These are phyloP conservation scores for Adansonia grandidieri DNA, from an alignment of 441 rosid genomes.

Conservation along the genomic window DNA sequence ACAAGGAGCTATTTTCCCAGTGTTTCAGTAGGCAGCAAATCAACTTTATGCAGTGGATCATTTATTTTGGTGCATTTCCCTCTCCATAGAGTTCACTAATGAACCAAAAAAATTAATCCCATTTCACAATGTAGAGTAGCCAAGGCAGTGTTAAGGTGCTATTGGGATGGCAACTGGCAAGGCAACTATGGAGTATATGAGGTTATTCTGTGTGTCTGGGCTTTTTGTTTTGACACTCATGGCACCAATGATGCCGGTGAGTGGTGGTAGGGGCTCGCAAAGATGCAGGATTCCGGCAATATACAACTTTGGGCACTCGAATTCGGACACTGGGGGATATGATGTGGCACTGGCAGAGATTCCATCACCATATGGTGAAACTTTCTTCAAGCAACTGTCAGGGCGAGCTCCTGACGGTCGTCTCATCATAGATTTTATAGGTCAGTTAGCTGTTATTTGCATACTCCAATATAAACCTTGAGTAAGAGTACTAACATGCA, in stretches of 20 bases:
- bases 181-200: slow-evolving; percentile 23
- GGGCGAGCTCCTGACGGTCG: slow-evolving; percentile 82
- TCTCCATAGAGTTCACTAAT: not conserved
- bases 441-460: slow-evolving; percentile 33
- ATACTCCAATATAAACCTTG: not conserved
- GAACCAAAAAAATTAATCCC: not conserved
- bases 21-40: too few relatives aligned
- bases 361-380: slow-evolving; percentile 63
- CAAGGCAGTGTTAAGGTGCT: not conserved
- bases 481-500: not conserved
- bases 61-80: not conserved
- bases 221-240: slow-evolving; percentile 32
- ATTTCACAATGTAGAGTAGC: not conserved
- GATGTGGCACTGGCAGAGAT: slow-evolving; percentile 44
- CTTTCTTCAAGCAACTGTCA: slow-evolving; percentile 69
- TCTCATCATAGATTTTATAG: slow-evolving; percentile 72
- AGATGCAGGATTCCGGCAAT: slow-evolving; percentile 62
- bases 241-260: slow-evolving; percentile 2
- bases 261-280: not conserved
- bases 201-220: slow-evolving; percentile 18
- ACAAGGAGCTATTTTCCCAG: too few relatives aligned
- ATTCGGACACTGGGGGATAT: slow-evolving; percentile 51
- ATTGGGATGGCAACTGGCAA: not conserved
- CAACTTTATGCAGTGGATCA: too few relatives aligned
- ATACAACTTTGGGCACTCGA: slow-evolving; percentile 86